Base-by-base conservation (phyloP, 2,329 filamentous ascomycete species). In the Calonectria multiphialidica region DNA sequence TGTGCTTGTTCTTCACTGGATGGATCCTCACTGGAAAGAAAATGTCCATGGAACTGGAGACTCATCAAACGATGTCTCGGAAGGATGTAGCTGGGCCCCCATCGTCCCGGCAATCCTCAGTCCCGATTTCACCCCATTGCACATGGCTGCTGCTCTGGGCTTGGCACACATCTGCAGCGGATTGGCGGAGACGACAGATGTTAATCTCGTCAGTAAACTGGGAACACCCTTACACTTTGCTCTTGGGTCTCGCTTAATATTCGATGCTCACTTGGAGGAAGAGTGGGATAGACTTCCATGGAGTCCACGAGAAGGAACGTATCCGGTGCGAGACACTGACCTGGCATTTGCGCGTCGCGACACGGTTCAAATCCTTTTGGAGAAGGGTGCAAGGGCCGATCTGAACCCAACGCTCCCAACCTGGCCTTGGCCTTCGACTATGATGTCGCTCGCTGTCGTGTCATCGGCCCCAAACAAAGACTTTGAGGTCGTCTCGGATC, bases 261-360 rank as follows among this genome's bases (percentile, higher is more conserved):
- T 57, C n/a, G 53, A 57, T 5, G n/a, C 33, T 23, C 33, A 37
- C 13, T 37, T 57, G 50, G 45, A 28, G 28, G 47, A 30, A 30
- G 53, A 57, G 33, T 57, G 53, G 53, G 53, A 57, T 9, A 57
- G 15, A n/a, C 53, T 57, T 9, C 53, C 53, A 16, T 57, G 53
- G 53, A 57, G 15, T 37, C 53, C 53, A 57, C 53, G 53, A 23
- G 53, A 57, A 25, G 53, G 53, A 57, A 57, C 37, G 37, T 57
- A 57, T 8, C n/a, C 53, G 8, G 33, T 57, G 33, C 53, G 53
- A 37, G 9, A 57, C n/a, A 13, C 15, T 5, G 10, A 35, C 5
- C 21, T 15, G n/a, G 33, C 53, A 1, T 23, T 16, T 2, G 15
- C 53, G 1, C 53, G 53, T 37, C 53, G 53, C 23, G 10, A 15